Conservation (phyloP, 2,329 filamentous ascomycete species). For the Phyllosticta paracitricarpa region DNA sequence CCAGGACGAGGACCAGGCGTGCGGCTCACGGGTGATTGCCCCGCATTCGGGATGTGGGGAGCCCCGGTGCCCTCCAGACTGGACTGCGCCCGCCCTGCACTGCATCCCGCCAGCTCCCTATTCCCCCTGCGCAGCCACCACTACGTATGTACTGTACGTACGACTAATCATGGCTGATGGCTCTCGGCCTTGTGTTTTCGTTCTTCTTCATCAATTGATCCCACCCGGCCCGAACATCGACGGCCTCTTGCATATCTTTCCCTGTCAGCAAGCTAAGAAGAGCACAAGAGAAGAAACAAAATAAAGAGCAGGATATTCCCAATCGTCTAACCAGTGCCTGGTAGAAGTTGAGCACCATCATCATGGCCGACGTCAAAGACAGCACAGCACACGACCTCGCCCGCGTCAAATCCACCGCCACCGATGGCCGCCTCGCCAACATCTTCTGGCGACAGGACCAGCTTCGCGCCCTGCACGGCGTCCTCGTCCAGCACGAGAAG, state of each 20-base stretch:
- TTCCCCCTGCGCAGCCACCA: too few species aligned
- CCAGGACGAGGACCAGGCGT: not conserved
- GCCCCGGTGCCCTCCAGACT: not conserved
- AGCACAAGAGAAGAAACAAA: not conserved
- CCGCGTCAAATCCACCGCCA: slow-evolving; percentile 31
- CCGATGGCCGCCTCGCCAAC: slow-evolving; percentile 37
- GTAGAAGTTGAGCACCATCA: not conserved
- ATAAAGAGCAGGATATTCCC: not conserved
- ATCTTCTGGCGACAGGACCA: slow-evolving; percentile 38
- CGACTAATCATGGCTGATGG: not conserved
- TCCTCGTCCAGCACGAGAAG: slow-evolving; percentile 25
- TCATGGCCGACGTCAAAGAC: slow-evolving; percentile 16
- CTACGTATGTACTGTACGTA: not conserved
- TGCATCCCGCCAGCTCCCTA: not conserved
- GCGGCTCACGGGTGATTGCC: not conserved
- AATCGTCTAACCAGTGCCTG: too few species aligned
- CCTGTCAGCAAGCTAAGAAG: not conserved
- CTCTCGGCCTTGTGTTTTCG: not conserved
- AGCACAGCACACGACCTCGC: slow-evolving; percentile 19
- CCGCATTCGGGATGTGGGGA: not conserved
- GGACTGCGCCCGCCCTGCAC: not conserved
- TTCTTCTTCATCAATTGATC: not conserved
- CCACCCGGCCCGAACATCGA: not conserved
- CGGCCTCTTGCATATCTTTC: not conserved
- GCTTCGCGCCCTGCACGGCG: slow-evolving; percentile 34